Evolutionary conservation across 2,329 filamentous ascomycete species (phyloP), one percentile per base, ranked within the genome.

Genomic region (Pyrenophora graminea): DNA sequence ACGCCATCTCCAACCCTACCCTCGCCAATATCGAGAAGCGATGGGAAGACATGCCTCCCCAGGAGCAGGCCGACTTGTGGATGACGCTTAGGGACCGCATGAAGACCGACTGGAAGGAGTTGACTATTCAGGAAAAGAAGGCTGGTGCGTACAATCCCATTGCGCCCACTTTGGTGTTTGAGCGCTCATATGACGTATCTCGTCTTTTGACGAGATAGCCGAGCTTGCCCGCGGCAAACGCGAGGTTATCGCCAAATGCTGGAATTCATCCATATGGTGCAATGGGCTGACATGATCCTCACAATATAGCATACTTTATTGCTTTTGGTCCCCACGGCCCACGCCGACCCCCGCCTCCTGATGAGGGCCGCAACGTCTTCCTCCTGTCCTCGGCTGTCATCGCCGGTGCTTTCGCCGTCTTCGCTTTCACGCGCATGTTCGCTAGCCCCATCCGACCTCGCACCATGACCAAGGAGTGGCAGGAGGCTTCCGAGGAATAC

Each of bases 51-150:
- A 92, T 97, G 90, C 92, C 93, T 53, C 91, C 94, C 61, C 91
- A 96, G 83, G 94, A 99, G 85, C 94, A 99, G 86, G 94, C 94
- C 65, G 94, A 99, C 75, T 82, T 99, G 69, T 99, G 94, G 94
- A 99, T 99, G 94, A 83, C 89, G 67, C 83, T 99, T 77, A 86
- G 94, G 78, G 94, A 99, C 81, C 89, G 94, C 74, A 99, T 99
- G 94, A 97, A 96, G 89, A 86, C 85, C 69, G 91, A 91, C 82
- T 99, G 94, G 94, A 85, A 88, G 73, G 91, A 97, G 74, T 82
- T 99, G 81, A 97, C 94, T 45, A 66, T 95, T 71, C 89, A 94
- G 79, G 94, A 99, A 85, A 96, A 99, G 90, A 97, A 96, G 83
- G 94, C 94, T 69, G 93, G 94, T 97, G 87, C 76, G 92, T 90